These are phyloP conservation scores for Halenospora varia DNA, from an alignment of 495 filamentous ascomycete species.

Conservation along the genomic window DNA sequence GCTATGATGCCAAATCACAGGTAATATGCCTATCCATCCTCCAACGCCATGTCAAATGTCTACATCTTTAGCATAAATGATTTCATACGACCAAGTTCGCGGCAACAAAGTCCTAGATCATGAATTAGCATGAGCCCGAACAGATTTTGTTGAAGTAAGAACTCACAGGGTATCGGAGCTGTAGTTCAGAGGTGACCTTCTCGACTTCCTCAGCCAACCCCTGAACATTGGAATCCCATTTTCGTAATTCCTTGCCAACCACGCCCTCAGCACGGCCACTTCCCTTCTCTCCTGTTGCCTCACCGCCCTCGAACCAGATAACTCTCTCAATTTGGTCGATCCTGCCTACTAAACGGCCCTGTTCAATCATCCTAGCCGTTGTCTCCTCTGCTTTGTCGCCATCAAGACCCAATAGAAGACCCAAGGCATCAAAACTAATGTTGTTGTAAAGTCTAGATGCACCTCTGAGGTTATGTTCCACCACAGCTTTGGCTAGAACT, in stretches of 20 bases:
- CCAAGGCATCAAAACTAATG: constrained; percentile 76
- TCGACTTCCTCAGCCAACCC: constrained; percentile 85
- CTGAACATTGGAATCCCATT: constrained; percentile 88
- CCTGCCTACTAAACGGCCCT: constrained; percentile 75
- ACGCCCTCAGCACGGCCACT: constrained; percentile 53
- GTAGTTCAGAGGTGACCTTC: constrained; percentile 70
- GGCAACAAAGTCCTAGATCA: constrained; percentile 47
- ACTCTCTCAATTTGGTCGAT: constrained; percentile 93
- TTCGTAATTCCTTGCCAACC: constrained; percentile 65
- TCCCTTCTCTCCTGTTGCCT: constrained; percentile 61
- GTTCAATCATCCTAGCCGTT: constrained; percentile 93
- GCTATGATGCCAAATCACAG: constrained; percentile 15
- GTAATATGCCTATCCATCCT: constrained; percentile 17
- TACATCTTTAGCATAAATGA: too few species aligned
- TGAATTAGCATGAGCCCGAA: constrained; percentile 7
- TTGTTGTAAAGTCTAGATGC: constrained; percentile 85
- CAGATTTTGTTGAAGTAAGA: neutral
- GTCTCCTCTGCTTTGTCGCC: constrained; percentile 85
- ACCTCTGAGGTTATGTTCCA: constrained; percentile 91
- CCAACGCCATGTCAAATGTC: constrained; percentile 17
- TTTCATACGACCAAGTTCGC: constrained; percentile 39
- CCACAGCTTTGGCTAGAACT: constrained; percentile 88
- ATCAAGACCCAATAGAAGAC: constrained; percentile 69
- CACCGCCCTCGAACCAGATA: constrained; percentile 75
- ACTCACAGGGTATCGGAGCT: constrained; percentile 62